Base-by-base conservation (phyloP, 2,329 filamentous ascomycete species). In the Cladosporium sp. region DNA sequence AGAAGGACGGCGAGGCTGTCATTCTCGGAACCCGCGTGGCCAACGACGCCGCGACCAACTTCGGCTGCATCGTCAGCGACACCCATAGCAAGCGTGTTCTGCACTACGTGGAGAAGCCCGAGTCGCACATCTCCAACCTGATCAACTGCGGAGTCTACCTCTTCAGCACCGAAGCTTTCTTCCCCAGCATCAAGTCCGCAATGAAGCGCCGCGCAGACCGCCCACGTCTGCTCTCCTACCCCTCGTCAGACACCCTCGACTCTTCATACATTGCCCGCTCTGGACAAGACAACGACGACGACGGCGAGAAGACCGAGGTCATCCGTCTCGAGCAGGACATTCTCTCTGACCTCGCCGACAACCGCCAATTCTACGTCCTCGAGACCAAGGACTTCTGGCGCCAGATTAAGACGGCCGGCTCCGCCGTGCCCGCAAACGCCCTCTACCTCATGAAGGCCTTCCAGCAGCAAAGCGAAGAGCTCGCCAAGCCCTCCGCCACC, bases 371-470 rank as follows among this genome's bases (percentile, higher is more conserved):
- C 84, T 98, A 93, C 81, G 95, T 98, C 36, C 91, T 97, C 79
- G 95, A 99, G 84, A 98, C 94, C 71, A 96, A 96, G 83, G 95
- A 98, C 79, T 99, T 99, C 81, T 99, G 95, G 95, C 92, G 95
- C 74, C 95, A 99, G 85, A 98, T 99, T 87, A 99, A 99, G 87
- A 97, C 95, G 1, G 95, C 95, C 67, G 95, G 95, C 67, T 98
- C 94, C 6, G 95, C 95, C 59, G 93, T 99, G 32, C 95, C 95
- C 18, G 95, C 95, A 69, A 98, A 98, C 76, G 95, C 95, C 15
- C 87, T 99, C 38, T 99, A 99, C 81, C 88, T 99, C 64, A 92
- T 96, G 78, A 92, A 97, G 83, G 94, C 95, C 24, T 90, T 90
- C 84, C 94, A 98, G 81, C 86, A 85, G 54, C 88, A 88, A 71